Percentiles rank a stretch among this genome's conserved stretches.
These are phyloP conservation scores for Fragosphaeria purpurea DNA, from an alignment of 2,329 filamentous ascomycete species.

Conservation along the genomic window DNA sequence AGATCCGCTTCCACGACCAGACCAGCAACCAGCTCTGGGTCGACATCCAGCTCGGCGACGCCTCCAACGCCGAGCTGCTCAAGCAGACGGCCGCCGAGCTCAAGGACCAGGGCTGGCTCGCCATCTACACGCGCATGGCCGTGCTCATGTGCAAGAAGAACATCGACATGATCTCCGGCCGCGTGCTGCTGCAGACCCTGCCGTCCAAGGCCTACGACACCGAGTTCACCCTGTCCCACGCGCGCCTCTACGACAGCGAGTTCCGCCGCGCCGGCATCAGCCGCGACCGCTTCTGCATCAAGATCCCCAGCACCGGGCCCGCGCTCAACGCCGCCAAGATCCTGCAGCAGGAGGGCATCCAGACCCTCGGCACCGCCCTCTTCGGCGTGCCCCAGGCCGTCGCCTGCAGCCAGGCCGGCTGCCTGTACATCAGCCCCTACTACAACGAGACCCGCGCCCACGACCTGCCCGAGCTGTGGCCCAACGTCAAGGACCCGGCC, in stretches of 20 bases:
- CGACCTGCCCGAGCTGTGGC: conserved; percentile 33
- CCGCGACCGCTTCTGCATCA: conserved; percentile 38
- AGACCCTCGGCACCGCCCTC: conserved; percentile 34
- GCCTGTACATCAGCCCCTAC: conserved; percentile 39
- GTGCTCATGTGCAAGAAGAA: conserved; percentile 37
- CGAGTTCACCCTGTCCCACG: conserved; percentile 34
- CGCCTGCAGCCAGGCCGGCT: conserved; percentile 36
- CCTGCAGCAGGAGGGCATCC: conserved; percentile 33
- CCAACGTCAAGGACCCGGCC: conserved; percentile 35
- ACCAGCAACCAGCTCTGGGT: conserved; percentile 41
- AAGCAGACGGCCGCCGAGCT: conserved; percentile 31
- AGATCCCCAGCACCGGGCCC: conserved; percentile 39
- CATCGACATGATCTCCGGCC: conserved; percentile 33
- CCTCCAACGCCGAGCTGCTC: conserved; percentile 33
- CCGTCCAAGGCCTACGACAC: conserved; percentile 36
- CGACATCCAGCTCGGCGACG: conserved; percentile 33
- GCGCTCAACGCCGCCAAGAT: conserved; percentile 34
- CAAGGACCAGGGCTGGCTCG: conserved; percentile 35
- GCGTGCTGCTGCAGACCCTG: conserved; percentile 38
- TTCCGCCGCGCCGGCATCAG: conserved; percentile 34
- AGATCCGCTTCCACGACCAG: conserved; percentile 35
- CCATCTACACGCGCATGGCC: conserved; percentile 37
- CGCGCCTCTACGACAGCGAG: conserved; percentile 34
- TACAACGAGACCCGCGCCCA: conserved; percentile 37
- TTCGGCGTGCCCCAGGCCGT: conserved; percentile 39